These are phyloP conservation scores for Xylariales sp. DNA, from an alignment of 2,329 filamentous ascomycete genomes.

Conservation along the genomic window DNA sequence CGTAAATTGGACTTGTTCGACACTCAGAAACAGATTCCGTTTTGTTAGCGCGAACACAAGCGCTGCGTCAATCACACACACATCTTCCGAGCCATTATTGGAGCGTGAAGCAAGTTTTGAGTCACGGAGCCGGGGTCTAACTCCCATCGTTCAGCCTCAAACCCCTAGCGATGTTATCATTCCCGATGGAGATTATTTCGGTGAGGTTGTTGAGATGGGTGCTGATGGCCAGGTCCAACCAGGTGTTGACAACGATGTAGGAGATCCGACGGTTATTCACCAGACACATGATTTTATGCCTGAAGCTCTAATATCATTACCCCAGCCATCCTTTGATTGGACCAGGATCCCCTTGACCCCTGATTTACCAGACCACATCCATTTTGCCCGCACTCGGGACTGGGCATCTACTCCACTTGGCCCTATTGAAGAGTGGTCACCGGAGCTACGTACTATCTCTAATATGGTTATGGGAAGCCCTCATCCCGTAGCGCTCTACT, in stretches of 20 bases:
- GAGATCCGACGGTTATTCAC: slow-evolving; percentile 40
- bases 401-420: slow-evolving; percentile 80
- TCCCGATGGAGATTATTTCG: slow-evolving; percentile 50
- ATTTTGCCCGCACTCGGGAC: slow-evolving; percentile 76
- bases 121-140: slow-evolving; percentile 52
- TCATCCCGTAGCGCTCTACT: slow-evolving; percentile 81
- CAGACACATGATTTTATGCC: slow-evolving; percentile 41
- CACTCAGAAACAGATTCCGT: slow-evolving; percentile 74
- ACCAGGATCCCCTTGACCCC: slow-evolving; percentile 74
- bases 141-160: slow-evolving; percentile 50
- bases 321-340: slow-evolving; percentile 80
- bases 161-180: slow-evolving; percentile 51
- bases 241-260: slow-evolving; percentile 41
- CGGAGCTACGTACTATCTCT: slow-evolving; percentile 80
- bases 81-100: slow-evolving; percentile 54
- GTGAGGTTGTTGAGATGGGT: slow-evolving; percentile 40
- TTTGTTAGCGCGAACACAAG: slow-evolving; percentile 70
- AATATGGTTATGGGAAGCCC: slow-evolving; percentile 85
- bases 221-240: slow-evolving; percentile 38
- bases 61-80: slow-evolving; percentile 53
- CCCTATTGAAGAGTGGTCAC: slow-evolving; percentile 78
- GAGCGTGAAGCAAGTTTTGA: slow-evolving; percentile 53
- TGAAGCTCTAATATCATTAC: slow-evolving; percentile 38
- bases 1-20: slow-evolving; percentile 76
- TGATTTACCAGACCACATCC: slow-evolving; percentile 75